Conservation (phyloP, 306 rosid species). For the Prunus kanzakura region DNA sequence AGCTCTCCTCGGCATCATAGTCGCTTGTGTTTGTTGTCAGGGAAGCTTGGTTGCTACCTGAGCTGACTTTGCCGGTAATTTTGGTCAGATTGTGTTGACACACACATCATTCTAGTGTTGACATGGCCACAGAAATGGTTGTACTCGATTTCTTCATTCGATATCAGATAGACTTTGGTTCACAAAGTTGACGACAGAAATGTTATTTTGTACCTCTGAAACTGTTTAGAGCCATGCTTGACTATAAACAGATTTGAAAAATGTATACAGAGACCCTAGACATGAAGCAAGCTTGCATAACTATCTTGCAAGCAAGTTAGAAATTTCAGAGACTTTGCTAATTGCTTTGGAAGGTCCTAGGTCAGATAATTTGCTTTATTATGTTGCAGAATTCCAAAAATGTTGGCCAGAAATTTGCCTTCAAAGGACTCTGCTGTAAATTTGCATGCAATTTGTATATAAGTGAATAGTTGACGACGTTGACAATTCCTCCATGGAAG, state of each 20-base stretch:
- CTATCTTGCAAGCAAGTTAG: no score
- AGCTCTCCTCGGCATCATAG: conserved; percentile 70
- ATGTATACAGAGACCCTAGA: background rate
- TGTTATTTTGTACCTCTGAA: background rate
- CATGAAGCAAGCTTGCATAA: background rate
- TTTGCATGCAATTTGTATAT: background rate
- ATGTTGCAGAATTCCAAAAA: background rate
- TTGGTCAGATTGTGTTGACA: conserved; percentile 12
- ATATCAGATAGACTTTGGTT: background rate
- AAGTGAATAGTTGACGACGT: background rate
- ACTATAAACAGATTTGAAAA: background rate
- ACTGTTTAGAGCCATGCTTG: background rate
- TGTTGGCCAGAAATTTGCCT: background rate
- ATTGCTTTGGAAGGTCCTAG: background rate
- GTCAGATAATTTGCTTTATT: background rate
- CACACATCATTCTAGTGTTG: background rate
- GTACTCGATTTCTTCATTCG: background rate
- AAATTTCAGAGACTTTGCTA: no score
- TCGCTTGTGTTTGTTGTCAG: conserved; percentile 72
- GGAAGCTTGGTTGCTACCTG: conserved; percentile 39
- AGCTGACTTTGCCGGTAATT: conserved; percentile 12
- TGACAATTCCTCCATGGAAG: background rate
- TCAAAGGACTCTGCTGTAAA: background rate
- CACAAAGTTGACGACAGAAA: background rate
- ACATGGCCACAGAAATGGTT: background rate